A percentile compares a stretch with the other conserved stretches of the same genome.
Evolutionary conservation across 768 basidiomycete genomes (phyloP).

Genomic region (Calocybe gangraenosa): DNA sequence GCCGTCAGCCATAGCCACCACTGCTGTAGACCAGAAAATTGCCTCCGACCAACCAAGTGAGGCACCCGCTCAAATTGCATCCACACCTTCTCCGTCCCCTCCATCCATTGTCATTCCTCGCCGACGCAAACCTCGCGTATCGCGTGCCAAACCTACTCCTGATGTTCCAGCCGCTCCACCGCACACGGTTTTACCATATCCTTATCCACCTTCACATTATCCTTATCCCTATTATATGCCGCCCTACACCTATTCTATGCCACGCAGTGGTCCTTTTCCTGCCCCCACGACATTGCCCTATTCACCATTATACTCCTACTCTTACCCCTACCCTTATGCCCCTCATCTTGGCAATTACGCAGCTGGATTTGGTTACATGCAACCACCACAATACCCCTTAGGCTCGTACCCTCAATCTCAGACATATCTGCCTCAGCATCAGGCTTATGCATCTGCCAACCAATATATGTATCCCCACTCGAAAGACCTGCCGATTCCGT

Average conservation of each 20-base stretch:
- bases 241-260: conserved; percentile 24
- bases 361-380: conserved; percentile 3
- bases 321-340: conserved; percentile 15
- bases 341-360: background rate
- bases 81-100: background rate
- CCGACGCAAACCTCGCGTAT: conserved; percentile 3
- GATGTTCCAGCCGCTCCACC: conserved; percentile 5
- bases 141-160: conserved; percentile 4
- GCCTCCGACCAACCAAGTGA: too few relatives aligned
- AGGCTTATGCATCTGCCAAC: background rate
- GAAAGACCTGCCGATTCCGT: background rate
- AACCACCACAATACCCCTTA: background rate
- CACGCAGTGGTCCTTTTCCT: conserved; percentile 12
- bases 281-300: conserved; percentile 1
- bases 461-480: background rate
- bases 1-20: too few relatives aligned
- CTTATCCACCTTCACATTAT: conserved; percentile 12
- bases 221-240: conserved; percentile 35
- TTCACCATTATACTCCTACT: background rate
- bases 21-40: too few relatives aligned
- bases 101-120: background rate
- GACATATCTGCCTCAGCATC: background rate
- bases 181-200: conserved; percentile 3
- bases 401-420: too few relatives aligned
- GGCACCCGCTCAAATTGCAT: background rate